Percentiles rank a stretch among this genome's conserved stretches.
Evolutionary conservation across 2,329 filamentous ascomycete species (phyloP).

Genomic region (Curvularia eragrostidis): DNA sequence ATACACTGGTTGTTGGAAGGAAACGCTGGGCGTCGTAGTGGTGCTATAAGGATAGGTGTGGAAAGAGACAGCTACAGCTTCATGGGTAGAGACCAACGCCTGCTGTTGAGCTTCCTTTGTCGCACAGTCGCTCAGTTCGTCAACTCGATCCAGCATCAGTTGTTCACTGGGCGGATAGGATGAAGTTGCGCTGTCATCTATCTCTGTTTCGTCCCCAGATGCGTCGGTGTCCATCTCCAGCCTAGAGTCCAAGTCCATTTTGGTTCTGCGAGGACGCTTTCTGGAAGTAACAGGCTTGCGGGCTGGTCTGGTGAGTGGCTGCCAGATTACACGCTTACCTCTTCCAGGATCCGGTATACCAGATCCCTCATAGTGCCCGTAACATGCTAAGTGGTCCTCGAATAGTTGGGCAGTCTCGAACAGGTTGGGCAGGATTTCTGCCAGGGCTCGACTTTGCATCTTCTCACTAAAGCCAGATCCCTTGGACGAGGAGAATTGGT

Average conservation of each 20-base stretch:
- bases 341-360: slow-evolving; percentile 26
- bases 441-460: slow-evolving; percentile 38
- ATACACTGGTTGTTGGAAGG: slow-evolving; percentile 19
- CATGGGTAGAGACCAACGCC: not conserved
- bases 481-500: slow-evolving; percentile 39
- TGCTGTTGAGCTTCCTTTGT: not conserved
- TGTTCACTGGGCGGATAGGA: not conserved
- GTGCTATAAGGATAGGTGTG: slow-evolving; percentile 1
- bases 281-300: slow-evolving; percentile 13
- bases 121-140: not conserved
- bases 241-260: not conserved
- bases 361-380: slow-evolving; percentile 33
- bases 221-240: slow-evolving; percentile 12
- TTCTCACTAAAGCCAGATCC: slow-evolving; percentile 28
- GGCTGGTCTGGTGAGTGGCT: slow-evolving; percentile 26
- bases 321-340: slow-evolving; percentile 37
- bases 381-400: slow-evolving; percentile 39
- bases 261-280: slow-evolving; percentile 23
- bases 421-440: slow-evolving; percentile 36
- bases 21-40: slow-evolving; percentile 5
- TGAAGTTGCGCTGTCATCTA: slow-evolving; percentile 22
- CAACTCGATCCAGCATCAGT: not conserved
- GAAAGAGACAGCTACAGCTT: not conserved
- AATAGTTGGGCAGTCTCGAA: slow-evolving; percentile 38
- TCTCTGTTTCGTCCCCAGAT: slow-evolving; percentile 33